Evolutionary conservation across 1,284 basidiomycete genomes (phyloP).

Genomic region (Sanghuangporus baumii): DNA sequence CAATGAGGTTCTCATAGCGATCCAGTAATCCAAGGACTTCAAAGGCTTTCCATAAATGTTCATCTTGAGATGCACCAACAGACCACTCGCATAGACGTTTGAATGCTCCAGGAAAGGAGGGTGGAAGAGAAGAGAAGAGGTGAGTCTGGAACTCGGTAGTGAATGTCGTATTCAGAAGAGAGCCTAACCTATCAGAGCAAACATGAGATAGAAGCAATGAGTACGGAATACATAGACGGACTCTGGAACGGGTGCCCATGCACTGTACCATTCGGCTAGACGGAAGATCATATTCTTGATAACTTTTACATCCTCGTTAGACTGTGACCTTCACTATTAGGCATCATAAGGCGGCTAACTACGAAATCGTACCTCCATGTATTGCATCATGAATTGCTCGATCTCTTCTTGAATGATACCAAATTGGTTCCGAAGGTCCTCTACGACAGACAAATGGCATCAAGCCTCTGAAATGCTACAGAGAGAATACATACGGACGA

Average conservation of each 20-base stretch:
- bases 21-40: slow-evolving; percentile 75
- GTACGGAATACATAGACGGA: slow-evolving; percentile 25
- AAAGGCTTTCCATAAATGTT: slow-evolving; percentile 52
- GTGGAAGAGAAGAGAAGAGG: slow-evolving; percentile 60
- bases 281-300: slow-evolving; percentile 50
- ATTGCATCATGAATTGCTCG: slow-evolving; percentile 47
- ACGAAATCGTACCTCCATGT: slow-evolving; percentile 42
- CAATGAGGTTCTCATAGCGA: slow-evolving; percentile 79
- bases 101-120: slow-evolving; percentile 58
- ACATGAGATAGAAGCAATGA: slow-evolving; percentile 4
- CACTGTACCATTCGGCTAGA: slow-evolving; percentile 59
- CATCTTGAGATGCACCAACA: slow-evolving; percentile 35
- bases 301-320: slow-evolving; percentile 38
- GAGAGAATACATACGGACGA: slow-evolving; percentile 7
- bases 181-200: slow-evolving; percentile 44
- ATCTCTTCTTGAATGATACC: slow-evolving; percentile 58
- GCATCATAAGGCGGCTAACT: background rate
- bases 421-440: slow-evolving; percentile 56
- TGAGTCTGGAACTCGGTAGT: slow-evolving; percentile 64
- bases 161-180: slow-evolving; percentile 53
- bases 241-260: slow-evolving; percentile 60
- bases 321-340: slow-evolving; percentile 28
- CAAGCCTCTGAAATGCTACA: background rate
- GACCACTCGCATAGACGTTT: slow-evolving; percentile 57
- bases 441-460: slow-evolving; percentile 29